Conservation (phyloP, 2,329 filamentous ascomycete species). For the Cryphonectria parasitica region DNA sequence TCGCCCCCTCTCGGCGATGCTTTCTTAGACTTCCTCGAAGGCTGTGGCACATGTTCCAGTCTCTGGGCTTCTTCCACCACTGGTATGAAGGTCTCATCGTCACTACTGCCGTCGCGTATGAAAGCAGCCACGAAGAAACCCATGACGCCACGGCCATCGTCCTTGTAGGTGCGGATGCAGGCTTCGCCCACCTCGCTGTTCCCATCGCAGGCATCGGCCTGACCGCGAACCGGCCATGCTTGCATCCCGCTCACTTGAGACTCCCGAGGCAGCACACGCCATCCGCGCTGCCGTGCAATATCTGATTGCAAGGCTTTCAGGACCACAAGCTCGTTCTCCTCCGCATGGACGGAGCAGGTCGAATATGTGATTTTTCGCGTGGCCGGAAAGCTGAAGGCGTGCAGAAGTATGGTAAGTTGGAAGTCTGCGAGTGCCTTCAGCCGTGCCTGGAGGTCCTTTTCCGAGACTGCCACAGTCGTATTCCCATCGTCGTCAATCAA, state of each 20-base stretch:
- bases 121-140: constrained; percentile 96
- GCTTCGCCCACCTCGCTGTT: constrained; percentile 65
- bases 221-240: constrained; percentile 73
- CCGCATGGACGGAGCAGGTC: constrained; percentile 84
- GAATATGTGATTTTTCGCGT: constrained; percentile 84
- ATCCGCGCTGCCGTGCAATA: constrained; percentile 68
- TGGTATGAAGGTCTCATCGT: not conserved
- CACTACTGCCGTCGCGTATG: constrained; percentile 56
- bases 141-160: constrained; percentile 82
- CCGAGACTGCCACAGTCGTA: constrained; percentile 55
- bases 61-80: not conserved
- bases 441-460: constrained; percentile 64
- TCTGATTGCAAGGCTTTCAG: constrained; percentile 69
- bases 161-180: constrained; percentile 82
- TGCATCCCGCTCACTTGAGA: constrained; percentile 78
- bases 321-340: constrained; percentile 90
- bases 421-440: constrained; percentile 77
- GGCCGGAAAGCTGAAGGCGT: constrained; percentile 80
- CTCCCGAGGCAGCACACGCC: constrained; percentile 73
- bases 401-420: constrained; percentile 79
- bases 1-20: not conserved
- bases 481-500: constrained; percentile 61
- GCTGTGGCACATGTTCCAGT: not conserved
- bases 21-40: not conserved
- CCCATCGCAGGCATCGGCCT: constrained; percentile 51